Conservation (phyloP, 106 monocot genomes). For the Gastrodia elata region DNA sequence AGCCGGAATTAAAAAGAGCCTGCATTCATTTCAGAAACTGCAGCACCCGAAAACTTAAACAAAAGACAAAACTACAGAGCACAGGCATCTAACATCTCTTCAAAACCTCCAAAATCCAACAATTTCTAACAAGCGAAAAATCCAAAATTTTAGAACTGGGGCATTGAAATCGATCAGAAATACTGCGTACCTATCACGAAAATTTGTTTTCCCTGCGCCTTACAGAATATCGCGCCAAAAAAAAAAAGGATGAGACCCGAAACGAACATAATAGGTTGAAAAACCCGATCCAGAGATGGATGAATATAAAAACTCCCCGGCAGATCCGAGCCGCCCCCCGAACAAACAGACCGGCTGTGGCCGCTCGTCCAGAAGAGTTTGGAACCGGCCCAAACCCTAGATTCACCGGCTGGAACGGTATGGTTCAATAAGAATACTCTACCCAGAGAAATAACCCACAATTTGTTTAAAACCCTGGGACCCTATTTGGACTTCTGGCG, state of each 20-base stretch:
- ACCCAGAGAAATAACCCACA: background rate
- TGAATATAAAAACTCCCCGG: slow-evolving; percentile 18
- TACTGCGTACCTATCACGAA: background rate
- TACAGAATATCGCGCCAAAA: too few relatives aligned
- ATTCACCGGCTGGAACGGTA: background rate
- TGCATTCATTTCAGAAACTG: too few relatives aligned
- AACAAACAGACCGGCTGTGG: slow-evolving; percentile 4
- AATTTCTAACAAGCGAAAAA: background rate
- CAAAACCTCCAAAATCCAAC: background rate
- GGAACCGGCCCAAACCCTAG: slow-evolving; percentile 22
- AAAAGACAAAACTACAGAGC: background rate
- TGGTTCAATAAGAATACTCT: background rate
- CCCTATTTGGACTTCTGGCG: background rate
- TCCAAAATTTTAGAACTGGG: background rate
- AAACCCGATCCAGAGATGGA: background rate
- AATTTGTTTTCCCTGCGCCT: background rate
- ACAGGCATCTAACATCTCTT: background rate
- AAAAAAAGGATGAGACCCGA: too few relatives aligned
- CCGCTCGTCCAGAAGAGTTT: background rate
- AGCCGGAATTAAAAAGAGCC: too few relatives aligned
- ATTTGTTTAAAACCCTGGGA: background rate
- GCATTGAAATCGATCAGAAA: background rate
- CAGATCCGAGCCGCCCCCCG: slow-evolving; percentile 27
- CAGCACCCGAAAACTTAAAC: background rate
- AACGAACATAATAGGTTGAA: background rate